Evolutionary conservation across 2,329 filamentous ascomycete species (phyloP).

Genomic region (Pyrenochaeta sp.): DNA sequence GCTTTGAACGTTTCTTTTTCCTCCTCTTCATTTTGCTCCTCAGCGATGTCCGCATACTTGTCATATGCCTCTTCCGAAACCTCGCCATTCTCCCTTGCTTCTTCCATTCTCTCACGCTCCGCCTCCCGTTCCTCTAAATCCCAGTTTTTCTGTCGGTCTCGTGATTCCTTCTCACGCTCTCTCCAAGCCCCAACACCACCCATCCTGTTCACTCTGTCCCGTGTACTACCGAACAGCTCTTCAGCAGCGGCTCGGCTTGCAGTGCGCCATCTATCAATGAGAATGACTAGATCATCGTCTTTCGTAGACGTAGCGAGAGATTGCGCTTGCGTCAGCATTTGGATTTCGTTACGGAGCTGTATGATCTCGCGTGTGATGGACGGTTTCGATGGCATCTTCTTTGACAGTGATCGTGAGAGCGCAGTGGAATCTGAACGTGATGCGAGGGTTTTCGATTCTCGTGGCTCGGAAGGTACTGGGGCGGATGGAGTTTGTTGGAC

Average conservation of each 20-base stretch:
- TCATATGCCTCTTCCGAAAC: constrained; percentile 59
- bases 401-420: constrained; percentile 15
- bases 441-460: constrained; percentile 19
- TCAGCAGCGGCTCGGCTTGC: constrained; percentile 72
- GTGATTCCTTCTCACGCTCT: constrained; percentile 45
- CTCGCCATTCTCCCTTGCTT: constrained; percentile 44
- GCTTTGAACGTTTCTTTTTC: constrained; percentile 47
- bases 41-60: constrained; percentile 51
- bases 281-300: constrained; percentile 64
- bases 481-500: constrained; percentile 1
- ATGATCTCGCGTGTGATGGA: constrained; percentile 43
- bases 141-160: constrained; percentile 47
- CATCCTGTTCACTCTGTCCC: constrained; percentile 69
- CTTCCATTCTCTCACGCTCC: constrained; percentile 55
- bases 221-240: constrained; percentile 69
- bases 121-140: constrained; percentile 46
- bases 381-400: constrained; percentile 30
- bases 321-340: constrained; percentile 53
- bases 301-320: constrained; percentile 44
- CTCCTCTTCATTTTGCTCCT: constrained; percentile 53
- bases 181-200: constrained; percentile 68
- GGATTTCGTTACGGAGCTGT: constrained; percentile 49
- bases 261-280: constrained; percentile 69
- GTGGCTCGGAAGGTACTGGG: constrained; percentile 10
- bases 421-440: constrained; percentile 18